Conservation (phyloP, 2,329 filamentous ascomycete genomes). For the Podosphaera leucotricha region DNA sequence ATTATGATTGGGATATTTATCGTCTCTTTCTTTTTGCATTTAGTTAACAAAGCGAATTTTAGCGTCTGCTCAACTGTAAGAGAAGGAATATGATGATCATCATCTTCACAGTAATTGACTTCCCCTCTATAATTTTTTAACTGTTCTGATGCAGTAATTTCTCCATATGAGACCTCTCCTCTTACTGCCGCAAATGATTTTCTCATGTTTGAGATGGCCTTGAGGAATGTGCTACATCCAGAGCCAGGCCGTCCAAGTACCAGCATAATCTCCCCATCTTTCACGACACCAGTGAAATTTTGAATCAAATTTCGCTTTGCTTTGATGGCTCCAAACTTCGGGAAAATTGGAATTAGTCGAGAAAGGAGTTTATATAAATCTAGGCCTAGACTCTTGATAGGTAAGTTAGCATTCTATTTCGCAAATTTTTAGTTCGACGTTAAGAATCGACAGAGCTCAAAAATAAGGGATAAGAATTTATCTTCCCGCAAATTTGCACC, state of each 20-base stretch:
- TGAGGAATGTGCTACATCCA: conserved; percentile 57
- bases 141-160: conserved; percentile 43
- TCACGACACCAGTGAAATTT: conserved; percentile 42
- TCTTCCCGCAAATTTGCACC: no score
- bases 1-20: conserved; percentile 44
- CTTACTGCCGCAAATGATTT: conserved; percentile 39
- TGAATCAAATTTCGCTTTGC: conserved; percentile 26
- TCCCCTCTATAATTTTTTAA: conserved; percentile 44
- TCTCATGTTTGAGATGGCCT: conserved; percentile 48
- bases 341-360: conserved; percentile 11
- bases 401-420: conserved; percentile 1
- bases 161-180: conserved; percentile 49
- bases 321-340: conserved; percentile 7
- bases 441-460: no score
- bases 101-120: conserved; percentile 57
- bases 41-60: conserved; percentile 50
- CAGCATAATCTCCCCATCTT: conserved; percentile 48
- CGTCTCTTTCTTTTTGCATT: conserved; percentile 42
- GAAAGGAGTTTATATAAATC: conserved; percentile 44
- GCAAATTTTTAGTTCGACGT: not conserved
- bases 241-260: conserved; percentile 50
- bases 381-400: conserved; percentile 43
- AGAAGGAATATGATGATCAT: conserved; percentile 50
- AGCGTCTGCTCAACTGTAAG: conserved; percentile 60
- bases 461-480: no score